These are phyloP conservation scores for Claviceps sp. DNA, from an alignment of 2,329 filamentous ascomycete species.

Conservation along the genomic window DNA sequence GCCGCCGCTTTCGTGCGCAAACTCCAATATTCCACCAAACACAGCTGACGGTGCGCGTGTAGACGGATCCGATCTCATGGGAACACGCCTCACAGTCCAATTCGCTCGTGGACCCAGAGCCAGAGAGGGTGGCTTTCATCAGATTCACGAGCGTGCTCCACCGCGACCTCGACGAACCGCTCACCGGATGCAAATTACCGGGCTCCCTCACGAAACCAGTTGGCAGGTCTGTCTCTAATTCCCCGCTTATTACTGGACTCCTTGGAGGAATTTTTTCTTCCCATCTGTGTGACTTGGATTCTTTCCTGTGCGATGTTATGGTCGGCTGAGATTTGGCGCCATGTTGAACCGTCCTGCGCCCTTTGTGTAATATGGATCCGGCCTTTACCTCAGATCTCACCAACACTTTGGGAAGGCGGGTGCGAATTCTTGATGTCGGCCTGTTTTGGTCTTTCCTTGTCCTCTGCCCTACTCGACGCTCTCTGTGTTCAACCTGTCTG, in stretches of 20 bases:
- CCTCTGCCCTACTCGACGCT: slow-evolving; percentile 11
- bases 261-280: slow-evolving; percentile 19
- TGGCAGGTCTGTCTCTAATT: slow-evolving; percentile 90
- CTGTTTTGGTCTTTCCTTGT: slow-evolving; percentile 9
- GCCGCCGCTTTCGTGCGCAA: neutral
- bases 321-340: slow-evolving; percentile 9
- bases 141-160: slow-evolving; percentile 41
- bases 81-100: slow-evolving; percentile 91
- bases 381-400: slow-evolving; percentile 14
- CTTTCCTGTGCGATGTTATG: slow-evolving; percentile 14
- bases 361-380: slow-evolving; percentile 9
- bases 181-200: slow-evolving; percentile 94
- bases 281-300: slow-evolving; percentile 18
- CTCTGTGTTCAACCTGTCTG: slow-evolving; percentile 3
- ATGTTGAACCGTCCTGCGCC: slow-evolving; percentile 6
- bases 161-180: slow-evolving; percentile 83
- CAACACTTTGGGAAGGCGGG: slow-evolving; percentile 3
- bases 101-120: slow-evolving; percentile 78
- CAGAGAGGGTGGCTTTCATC: slow-evolving; percentile 33
- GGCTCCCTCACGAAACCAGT: slow-evolving; percentile 95
- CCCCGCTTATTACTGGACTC: slow-evolving; percentile 42
- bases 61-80: slow-evolving; percentile 98
- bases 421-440: slow-evolving; percentile 1
- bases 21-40: neutral
- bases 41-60: slow-evolving; percentile 9